A percentile compares a stretch with the other conserved stretches of the same genome.
These are phyloP conservation scores for Phytophthora syringae DNA, from an alignment of 352 stramenopile species.

Conservation along the genomic window DNA sequence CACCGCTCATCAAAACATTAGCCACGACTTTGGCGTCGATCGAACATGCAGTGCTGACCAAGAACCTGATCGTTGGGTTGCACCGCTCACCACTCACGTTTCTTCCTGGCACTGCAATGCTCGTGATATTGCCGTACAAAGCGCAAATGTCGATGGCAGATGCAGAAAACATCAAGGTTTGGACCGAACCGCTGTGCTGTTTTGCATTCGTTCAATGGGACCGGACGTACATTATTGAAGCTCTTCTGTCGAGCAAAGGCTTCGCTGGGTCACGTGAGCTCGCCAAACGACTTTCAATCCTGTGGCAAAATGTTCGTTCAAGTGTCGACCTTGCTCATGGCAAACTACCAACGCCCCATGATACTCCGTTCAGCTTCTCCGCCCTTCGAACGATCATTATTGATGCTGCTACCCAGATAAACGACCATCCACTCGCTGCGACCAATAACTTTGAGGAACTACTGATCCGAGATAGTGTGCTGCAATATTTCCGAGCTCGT, in stretches of 20 bases:
- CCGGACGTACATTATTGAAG: constrained; percentile 38
- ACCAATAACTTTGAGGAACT: background rate
- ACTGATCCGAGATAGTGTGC: constrained; percentile 7
- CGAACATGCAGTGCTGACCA: constrained; percentile 47
- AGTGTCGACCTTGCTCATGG: background rate
- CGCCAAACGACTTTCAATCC: constrained; percentile 25
- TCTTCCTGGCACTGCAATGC: constrained; percentile 41
- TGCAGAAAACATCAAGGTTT: constrained; percentile 16
- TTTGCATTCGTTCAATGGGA: constrained; percentile 41
- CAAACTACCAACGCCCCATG: background rate
- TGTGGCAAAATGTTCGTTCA: constrained; percentile 32
- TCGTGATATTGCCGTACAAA: constrained; percentile 30
- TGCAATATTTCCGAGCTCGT: constrained; percentile 26
- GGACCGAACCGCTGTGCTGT: constrained; percentile 35
- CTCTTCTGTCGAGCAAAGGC: constrained; percentile 33
- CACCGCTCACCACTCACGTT: constrained; percentile 45
- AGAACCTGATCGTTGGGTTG: constrained; percentile 32
- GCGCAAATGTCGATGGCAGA: background rate
- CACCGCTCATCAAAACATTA: constrained; percentile 36
- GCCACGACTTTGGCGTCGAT: constrained; percentile 31
- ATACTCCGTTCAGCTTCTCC: constrained; percentile 19
- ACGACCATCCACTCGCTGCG: background rate
- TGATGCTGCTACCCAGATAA: constrained; percentile 3
- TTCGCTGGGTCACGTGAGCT: constrained; percentile 25
- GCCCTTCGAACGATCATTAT: constrained; percentile 18